Conservation (phyloP, 1,139 yeast genomes). For the Casaregolazyma lundiana region DNA sequence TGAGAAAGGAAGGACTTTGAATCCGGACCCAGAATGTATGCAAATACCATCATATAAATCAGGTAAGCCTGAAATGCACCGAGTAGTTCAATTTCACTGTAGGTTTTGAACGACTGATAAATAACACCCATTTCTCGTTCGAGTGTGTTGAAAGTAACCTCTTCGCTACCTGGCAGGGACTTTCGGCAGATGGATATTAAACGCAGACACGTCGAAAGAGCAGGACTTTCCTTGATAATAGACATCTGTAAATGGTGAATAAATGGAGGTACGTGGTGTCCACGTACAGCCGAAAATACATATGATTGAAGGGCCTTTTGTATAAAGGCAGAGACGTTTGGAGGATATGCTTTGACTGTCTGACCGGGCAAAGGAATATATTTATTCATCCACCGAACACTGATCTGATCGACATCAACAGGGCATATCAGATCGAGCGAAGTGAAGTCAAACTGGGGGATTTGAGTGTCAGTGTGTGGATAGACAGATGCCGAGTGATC, state of each 20-base stretch:
- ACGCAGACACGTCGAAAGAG: conserved; percentile 6
- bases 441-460: conserved; percentile 4
- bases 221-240: background rate
- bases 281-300: conserved; percentile 7
- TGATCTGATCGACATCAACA: conserved; percentile 7
- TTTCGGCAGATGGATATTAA: conserved; percentile 11
- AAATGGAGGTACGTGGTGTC: conserved; percentile 9
- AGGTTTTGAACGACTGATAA: background rate
- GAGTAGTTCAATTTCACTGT: conserved; percentile 6
- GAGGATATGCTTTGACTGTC: conserved; percentile 6
- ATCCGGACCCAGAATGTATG: conserved; percentile 9
- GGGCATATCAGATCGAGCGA: conserved; percentile 11
- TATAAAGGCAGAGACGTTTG: conserved; percentile 2
- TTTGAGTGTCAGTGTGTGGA: background rate
- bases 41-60: conserved; percentile 10
- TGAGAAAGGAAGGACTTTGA: conserved; percentile 3
- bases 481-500: background rate
- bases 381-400: conserved; percentile 11
- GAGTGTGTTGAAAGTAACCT: background rate
- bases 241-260: conserved; percentile 11
- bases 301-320: conserved; percentile 9
- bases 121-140: conserved; percentile 12
- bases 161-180: conserved; percentile 9
- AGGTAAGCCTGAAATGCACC: conserved; percentile 14
- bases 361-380: conserved; percentile 8